phyloP scores from a whole-genome alignment of 1,284 basidiomycete genomes.

The Naganishia sp. region DNA sequence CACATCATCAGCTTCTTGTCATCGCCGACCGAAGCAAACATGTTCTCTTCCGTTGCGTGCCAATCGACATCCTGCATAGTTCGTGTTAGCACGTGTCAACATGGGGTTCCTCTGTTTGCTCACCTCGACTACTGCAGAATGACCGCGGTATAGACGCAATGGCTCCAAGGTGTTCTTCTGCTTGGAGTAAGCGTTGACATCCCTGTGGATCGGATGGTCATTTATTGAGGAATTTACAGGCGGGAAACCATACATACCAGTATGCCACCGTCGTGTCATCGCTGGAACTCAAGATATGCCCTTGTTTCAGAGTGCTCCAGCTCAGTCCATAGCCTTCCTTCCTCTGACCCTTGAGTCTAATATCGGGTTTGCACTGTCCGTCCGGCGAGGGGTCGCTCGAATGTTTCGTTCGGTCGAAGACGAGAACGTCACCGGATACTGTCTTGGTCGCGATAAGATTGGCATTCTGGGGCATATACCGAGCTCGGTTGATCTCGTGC shows the following conservation, averaged over 20 bases:
- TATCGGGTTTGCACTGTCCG: slow-evolving; percentile 86
- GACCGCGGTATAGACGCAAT: slow-evolving; percentile 77
- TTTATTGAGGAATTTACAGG: not conserved
- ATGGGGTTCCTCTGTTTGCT: slow-evolving; percentile 44
- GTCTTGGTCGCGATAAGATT: slow-evolving; percentile 95
- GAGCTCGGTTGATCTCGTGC: slow-evolving; percentile 93
- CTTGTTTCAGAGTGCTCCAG: slow-evolving; percentile 82
- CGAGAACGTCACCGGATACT: slow-evolving; percentile 81
- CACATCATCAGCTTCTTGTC: slow-evolving; percentile 92
- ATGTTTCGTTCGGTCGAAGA: slow-evolving; percentile 98
- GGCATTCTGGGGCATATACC: slow-evolving; percentile 99
- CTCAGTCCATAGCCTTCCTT: slow-evolving; percentile 93
- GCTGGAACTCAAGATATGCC: slow-evolving; percentile 86
- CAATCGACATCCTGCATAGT: slow-evolving; percentile 92
- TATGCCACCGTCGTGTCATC: slow-evolving; percentile 96
- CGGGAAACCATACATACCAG: slow-evolving; percentile 63
- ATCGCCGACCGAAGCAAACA: slow-evolving; percentile 96
- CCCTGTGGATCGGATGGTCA: slow-evolving; percentile 62
- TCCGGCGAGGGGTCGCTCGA: slow-evolving; percentile 84
- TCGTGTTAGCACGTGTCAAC: slow-evolving; percentile 32
- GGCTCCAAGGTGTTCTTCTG: slow-evolving; percentile 76
- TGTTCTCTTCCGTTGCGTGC: slow-evolving; percentile 78
- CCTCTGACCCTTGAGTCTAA: slow-evolving; percentile 82
- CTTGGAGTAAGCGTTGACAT: slow-evolving; percentile 86
- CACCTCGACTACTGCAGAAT: slow-evolving; percentile 85